A percentile compares a stretch with the other conserved stretches of the same genome.
phyloP scores from a whole-genome alignment of 495 filamentous ascomycete species.

The Antarctomyces pellizariae region DNA sequence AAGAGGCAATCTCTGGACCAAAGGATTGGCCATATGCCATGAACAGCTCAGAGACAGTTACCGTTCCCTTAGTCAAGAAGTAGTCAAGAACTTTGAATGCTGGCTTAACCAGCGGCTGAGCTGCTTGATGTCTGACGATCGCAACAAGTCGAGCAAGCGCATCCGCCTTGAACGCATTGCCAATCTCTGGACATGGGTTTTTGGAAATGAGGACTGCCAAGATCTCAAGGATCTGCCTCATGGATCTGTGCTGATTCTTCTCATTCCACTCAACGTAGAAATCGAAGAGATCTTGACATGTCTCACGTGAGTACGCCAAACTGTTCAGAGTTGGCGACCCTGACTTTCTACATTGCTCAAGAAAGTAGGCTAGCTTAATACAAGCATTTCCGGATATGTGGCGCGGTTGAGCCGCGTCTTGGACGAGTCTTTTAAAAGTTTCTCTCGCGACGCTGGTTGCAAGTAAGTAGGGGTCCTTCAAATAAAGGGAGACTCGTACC shows the following conservation, averaged over 20 bases:
- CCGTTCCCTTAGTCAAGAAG: conserved; percentile 28
- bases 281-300: conserved; percentile 36
- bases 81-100: conserved; percentile 34
- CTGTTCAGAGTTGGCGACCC: conserved; percentile 14
- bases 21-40: conserved; percentile 13
- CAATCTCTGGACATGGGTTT: conserved; percentile 19
- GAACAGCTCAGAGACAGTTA: conserved; percentile 19
- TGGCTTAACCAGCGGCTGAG: conserved; percentile 32
- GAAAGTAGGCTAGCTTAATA: conserved; percentile 27
- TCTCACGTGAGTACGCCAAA: conserved; percentile 24
- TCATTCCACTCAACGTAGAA: conserved; percentile 56
- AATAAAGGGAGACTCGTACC: not conserved
- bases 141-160: conserved; percentile 21
- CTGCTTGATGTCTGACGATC: conserved; percentile 25
- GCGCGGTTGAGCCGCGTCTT: conserved; percentile 20
- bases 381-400: conserved; percentile 22
- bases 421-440: conserved; percentile 18
- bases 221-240: conserved; percentile 46
- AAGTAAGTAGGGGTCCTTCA: not conserved
- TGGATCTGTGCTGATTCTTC: conserved; percentile 44
- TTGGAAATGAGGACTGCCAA: conserved; percentile 26
- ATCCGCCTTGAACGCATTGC: conserved; percentile 14
- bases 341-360: conserved; percentile 28
- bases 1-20: not conserved
- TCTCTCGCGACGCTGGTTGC: conserved; percentile 7